Percentiles rank a stretch among this genome's conserved stretches.
Conservation (phyloP, 2,329 filamentous ascomycete genomes). For the Aspergillus novofumigatus region DNA sequence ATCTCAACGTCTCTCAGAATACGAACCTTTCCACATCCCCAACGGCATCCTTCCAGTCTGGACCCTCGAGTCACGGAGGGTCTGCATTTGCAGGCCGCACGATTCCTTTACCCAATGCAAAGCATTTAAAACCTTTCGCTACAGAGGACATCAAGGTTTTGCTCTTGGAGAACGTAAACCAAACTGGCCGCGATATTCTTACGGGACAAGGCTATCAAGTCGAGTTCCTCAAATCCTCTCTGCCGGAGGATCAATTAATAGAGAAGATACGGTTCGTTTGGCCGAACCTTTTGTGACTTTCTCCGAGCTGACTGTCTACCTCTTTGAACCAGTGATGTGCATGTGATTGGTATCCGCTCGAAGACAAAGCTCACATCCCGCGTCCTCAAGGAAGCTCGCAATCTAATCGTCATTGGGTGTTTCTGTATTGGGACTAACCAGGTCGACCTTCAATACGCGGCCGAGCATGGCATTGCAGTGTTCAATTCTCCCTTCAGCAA, state of each 20-base stretch:
- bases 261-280: slow-evolving; percentile 81
- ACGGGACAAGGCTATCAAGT: slow-evolving; percentile 90
- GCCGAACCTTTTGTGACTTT: neutral
- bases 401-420: slow-evolving; percentile 91
- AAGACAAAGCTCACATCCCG: slow-evolving; percentile 91
- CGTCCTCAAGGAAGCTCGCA: slow-evolving; percentile 84
- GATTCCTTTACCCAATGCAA: slow-evolving; percentile 48
- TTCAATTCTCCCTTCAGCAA: slow-evolving; percentile 99
- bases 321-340: slow-evolving; percentile 64
- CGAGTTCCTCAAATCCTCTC: slow-evolving; percentile 80
- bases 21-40: slow-evolving; percentile 72
- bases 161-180: slow-evolving; percentile 91
- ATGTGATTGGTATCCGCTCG: slow-evolving; percentile 96
- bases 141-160: slow-evolving; percentile 96
- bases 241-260: slow-evolving; percentile 90
- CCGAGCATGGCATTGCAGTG: slow-evolving; percentile 71
- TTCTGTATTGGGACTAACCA: slow-evolving; percentile 94
- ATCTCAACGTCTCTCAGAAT: slow-evolving; percentile 53
- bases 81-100: slow-evolving; percentile 40
- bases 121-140: slow-evolving; percentile 91
- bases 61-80: slow-evolving; percentile 59
- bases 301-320: slow-evolving; percentile 10
- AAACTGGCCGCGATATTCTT: slow-evolving; percentile 80
- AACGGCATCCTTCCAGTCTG: slow-evolving; percentile 68
- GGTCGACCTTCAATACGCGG: slow-evolving; percentile 43